Percentiles rank a stretch among this genome's conserved stretches.
Evolutionary conservation across 495 filamentous ascomycete genomes (phyloP).

Genomic region (Neurospora africana): DNA sequence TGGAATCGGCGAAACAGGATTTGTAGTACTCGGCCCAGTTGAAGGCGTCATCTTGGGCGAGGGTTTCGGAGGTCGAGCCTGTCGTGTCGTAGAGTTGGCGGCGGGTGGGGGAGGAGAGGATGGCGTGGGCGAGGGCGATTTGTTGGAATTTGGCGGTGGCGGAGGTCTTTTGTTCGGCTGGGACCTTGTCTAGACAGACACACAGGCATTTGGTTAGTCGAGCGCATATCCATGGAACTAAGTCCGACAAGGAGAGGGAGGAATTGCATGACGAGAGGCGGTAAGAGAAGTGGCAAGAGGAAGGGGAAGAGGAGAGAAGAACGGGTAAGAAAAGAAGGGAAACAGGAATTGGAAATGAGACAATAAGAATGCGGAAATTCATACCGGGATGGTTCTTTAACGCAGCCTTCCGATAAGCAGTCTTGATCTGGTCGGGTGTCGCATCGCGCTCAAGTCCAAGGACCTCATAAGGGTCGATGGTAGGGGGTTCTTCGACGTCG

Average conservation of each 20-base stretch:
- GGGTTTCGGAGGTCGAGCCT: slow-evolving; percentile 71
- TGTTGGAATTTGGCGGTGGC: slow-evolving; percentile 77
- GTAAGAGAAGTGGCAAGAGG: too few relatives aligned
- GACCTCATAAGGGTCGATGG: slow-evolving; percentile 75
- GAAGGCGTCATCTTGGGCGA: slow-evolving; percentile 64
- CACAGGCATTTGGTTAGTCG: too few relatives aligned
- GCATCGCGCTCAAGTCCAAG: slow-evolving; percentile 57
- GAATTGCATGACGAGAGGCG: too few relatives aligned
- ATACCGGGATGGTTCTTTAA: slow-evolving; percentile 88
- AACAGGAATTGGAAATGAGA: background rate
- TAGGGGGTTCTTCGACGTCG: slow-evolving; percentile 29
- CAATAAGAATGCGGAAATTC: background rate
- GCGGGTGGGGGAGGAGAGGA: slow-evolving; percentile 70
- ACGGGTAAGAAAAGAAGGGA: background rate
- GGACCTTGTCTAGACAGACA: slow-evolving; percentile 57
- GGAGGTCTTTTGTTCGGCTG: slow-evolving; percentile 47
- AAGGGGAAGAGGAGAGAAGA: background rate
- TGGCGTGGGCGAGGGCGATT: slow-evolving; percentile 86
- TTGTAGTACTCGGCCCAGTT: slow-evolving; percentile 84
- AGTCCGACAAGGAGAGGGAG: too few relatives aligned
- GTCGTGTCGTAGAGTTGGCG: slow-evolving; percentile 81
- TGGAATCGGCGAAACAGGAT: slow-evolving; percentile 61
- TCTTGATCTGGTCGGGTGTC: slow-evolving; percentile 62
- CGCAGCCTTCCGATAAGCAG: slow-evolving; percentile 79
- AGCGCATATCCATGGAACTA: too few relatives aligned